A percentile compares a stretch with the other conserved stretches of the same genome.
phyloP scores from a whole-genome alignment of 2,329 filamentous ascomycete genomes.

The Cryphonectria parasitica region DNA sequence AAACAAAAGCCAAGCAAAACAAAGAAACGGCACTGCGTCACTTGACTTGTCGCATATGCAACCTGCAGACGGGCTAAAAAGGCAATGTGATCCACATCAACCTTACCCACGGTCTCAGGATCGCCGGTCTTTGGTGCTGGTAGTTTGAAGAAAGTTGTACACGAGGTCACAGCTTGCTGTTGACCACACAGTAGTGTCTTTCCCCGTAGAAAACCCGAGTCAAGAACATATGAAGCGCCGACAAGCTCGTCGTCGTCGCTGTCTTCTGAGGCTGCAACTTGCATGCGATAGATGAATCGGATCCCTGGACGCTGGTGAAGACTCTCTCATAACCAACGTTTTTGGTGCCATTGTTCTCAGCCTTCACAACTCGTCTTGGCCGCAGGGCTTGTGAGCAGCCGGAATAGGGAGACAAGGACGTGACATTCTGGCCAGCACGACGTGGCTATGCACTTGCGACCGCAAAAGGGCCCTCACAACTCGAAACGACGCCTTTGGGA shows the following conservation, averaged over 20 bases:
- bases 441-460: background rate
- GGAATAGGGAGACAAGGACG: background rate
- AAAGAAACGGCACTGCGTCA: no score
- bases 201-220: no score
- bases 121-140: background rate
- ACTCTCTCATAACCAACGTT: background rate
- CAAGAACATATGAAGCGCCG: no score
- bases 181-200: no score
- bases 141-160: background rate
- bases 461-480: background rate
- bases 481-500: no score
- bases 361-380: background rate
- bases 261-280: no score
- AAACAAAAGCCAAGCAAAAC: background rate
- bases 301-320: background rate
- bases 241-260: no score
- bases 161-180: background rate
- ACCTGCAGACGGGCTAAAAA: background rate
- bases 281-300: no score
- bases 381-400: background rate
- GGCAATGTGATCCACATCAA: background rate
- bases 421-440: background rate
- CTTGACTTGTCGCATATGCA: background rate
- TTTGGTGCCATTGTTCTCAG: background rate
- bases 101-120: background rate